Evolutionary conservation across 306 rosid species (phyloP), one percentile per base, ranked within the genome.

Genomic region (cucumber (Cucumis sativus)): DNA sequence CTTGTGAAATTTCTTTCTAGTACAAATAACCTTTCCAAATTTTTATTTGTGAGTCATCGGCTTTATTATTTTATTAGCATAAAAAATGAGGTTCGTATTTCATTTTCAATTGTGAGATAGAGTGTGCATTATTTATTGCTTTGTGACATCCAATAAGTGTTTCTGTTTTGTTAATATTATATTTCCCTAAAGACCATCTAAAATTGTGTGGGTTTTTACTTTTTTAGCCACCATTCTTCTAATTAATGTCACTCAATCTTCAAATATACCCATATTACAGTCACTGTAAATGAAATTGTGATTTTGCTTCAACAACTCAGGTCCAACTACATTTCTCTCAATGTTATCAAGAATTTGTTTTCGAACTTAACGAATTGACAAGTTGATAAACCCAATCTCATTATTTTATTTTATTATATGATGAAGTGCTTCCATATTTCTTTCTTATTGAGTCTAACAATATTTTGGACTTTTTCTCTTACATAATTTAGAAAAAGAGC

Each of bases 1-100:
- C 99, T 52, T 90, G 97, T 59, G 99, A 96, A 88, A 96, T 96
- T 78, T 67, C 97, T 45, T 96, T 88, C 84, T 95, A 89, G 90
- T 82, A 10, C 2, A 10, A 69, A 7, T 40, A 30, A 39, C n/a
- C 52, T 10, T n/a, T 66, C 40, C 73, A 16, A 39, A 39, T 21
- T 51, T n/a, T 43, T 72, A 72, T 55, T 72, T 51, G 77, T 51
- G 43, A 16, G 61, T 55, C 43, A 45, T 10, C 75, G 57, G 75
- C 45, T 72, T 70, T 70, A 45, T 70, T 70, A 47, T 45, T 47
- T 16, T 51, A 73, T 45, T 52, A 16, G 47, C 25, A 72, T 69
- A 21, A 37, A 68, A 52, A 52, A 73, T 73, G 63, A 52, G 77
- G 21, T 73, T 33, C 77, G 18, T 52, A 16, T 51, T 73, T 73